Evolutionary conservation across 768 basidiomycete species (phyloP), one percentile per base, ranked within the genome.

Genomic region (Mrakia frigida): DNA sequence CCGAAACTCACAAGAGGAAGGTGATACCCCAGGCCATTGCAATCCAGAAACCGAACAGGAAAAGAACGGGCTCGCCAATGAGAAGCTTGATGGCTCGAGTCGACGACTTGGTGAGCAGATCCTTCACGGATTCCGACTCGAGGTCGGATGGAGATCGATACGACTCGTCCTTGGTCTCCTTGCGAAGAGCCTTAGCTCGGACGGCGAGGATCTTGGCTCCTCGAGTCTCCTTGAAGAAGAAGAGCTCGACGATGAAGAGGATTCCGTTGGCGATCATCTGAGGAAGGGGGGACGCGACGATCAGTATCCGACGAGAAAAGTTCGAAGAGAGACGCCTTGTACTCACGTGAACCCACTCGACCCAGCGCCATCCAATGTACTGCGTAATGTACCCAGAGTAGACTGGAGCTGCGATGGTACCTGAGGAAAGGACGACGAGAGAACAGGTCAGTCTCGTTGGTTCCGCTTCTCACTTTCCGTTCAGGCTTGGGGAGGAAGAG

Each of bases 31-130:
- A 77, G 39, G 76, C 76, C 60, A 77, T 68, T 28, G 70, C 70
- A 25, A 76, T 76, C 75, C 75, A 76, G 35, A 88, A 4, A 0
- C 89, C 88, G 14, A 92, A 83, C 2, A 91, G 81, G 79, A 91
- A 90, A 28, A 91, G 84, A 79, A 92, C 90, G 0, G 89, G 87
- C 80, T 92, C 91, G 14, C 70, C 77, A 28, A 52, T 67, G 74
- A 91, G 90, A 16, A 93, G 81, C 6, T 82, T 80, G 83, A 93
- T 90, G 0, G 93, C 92, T n/a, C 91, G 87, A 16, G 85, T 82
- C 33, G 93, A 82, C 0, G 90, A 86, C 75, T 84, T 87, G 0
- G 78, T 61, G 75, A 93, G 83, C 50, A 91, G 85, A 0, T 80
- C 69, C 6, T 37, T 79, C 28, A 73, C 76, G n/a, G 71, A 73